A percentile compares a stretch with the other conserved stretches of the same genome.
Conservation (phyloP, 2,329 filamentous ascomycete species). For the Penicillium sp. region DNA sequence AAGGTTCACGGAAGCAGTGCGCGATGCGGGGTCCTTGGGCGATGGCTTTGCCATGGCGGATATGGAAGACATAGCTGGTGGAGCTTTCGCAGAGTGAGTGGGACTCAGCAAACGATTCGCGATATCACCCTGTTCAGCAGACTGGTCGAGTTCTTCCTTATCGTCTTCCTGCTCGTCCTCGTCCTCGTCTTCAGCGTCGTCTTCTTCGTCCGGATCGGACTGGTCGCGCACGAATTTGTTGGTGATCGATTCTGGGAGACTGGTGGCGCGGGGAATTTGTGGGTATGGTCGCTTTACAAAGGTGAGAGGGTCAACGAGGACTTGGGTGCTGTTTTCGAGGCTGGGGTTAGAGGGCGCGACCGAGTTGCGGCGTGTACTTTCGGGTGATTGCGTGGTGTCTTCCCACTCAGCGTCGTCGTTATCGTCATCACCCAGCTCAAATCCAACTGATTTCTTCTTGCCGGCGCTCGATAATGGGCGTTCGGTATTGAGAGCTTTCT, state of each 20-base stretch:
- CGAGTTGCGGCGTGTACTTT: slow-evolving; percentile 52
- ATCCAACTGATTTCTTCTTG: slow-evolving; percentile 52
- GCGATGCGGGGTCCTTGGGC: slow-evolving; percentile 38
- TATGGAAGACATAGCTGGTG: slow-evolving; percentile 54
- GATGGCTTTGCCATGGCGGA: slow-evolving; percentile 49
- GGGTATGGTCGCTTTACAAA: slow-evolving; percentile 47
- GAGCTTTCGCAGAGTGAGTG: slow-evolving; percentile 48
- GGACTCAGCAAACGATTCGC: slow-evolving; percentile 43
- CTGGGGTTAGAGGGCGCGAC: slow-evolving; percentile 41
- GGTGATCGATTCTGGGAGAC: slow-evolving; percentile 43
- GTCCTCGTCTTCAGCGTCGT: slow-evolving; percentile 19
- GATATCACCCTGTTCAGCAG: slow-evolving; percentile 41
- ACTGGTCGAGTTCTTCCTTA: slow-evolving; percentile 23
- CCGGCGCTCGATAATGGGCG: slow-evolving; percentile 39
- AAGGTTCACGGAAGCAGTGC: slow-evolving; percentile 42
- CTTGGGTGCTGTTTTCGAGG: slow-evolving; percentile 39
- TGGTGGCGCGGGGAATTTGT: slow-evolving; percentile 43
- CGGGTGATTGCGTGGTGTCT: slow-evolving; percentile 53
- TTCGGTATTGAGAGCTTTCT: slow-evolving; percentile 44
- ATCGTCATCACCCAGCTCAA: slow-evolving; percentile 49
- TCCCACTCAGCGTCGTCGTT: slow-evolving; percentile 54
- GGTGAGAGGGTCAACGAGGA: slow-evolving; percentile 44
- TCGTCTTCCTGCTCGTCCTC: slow-evolving; percentile 30
- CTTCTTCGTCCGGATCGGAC: slow-evolving; percentile 19
- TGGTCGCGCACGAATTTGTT: slow-evolving; percentile 35